Evolutionary conservation across 2,329 filamentous ascomycete species (phyloP), one percentile per base, ranked within the genome.

Genomic region (Cercospora berteroae): DNA sequence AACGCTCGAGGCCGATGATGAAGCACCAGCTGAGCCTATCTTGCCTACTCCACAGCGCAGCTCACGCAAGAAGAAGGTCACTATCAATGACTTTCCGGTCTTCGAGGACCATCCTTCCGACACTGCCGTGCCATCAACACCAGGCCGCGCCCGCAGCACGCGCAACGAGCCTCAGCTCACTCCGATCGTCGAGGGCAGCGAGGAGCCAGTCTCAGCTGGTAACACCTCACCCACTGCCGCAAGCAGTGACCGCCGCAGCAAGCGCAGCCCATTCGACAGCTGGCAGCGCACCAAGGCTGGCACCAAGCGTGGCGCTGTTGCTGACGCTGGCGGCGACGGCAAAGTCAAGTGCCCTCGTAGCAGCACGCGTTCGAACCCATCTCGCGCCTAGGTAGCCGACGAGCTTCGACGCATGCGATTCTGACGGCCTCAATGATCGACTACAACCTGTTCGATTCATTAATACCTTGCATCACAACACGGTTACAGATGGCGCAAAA

Each of bases 241-340:
- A 1, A 39, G 62, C n/a, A 63, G 48, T 20, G 61, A 66, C 23
- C 52, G 66, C 5, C 63, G 65, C 60, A 74, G 71, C 70, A 74
- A 78, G 70, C 81, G 80, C 66, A 88, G 85, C 72, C 87, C 87
- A 2, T 92, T 92, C 73, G 88, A 90, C 72, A 83, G 83, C 44
- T 93, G 89, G 89, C 85, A 83, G 70, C 87, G 89, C 66, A 87
- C 86, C 72, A 92, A 92, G 67, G 27, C 63, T 48, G 70, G 71
- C 31, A 58, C 42, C 23, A 73, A 73, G 69, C 71, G 73, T 52
- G 64, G 67, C 5, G 56, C 27, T 20, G 63, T 36, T 10, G 62
- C 66, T 18, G 63, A 62, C 27, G 33, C 31, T 33, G 44, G 9
- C 42, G 23, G 29, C 12, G 57, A 44, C 9, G 59, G 33, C 18